These are phyloP conservation scores for Nigrospora sphaerica DNA, from an alignment of 2,329 filamentous ascomycete genomes.

Conservation along the genomic window DNA sequence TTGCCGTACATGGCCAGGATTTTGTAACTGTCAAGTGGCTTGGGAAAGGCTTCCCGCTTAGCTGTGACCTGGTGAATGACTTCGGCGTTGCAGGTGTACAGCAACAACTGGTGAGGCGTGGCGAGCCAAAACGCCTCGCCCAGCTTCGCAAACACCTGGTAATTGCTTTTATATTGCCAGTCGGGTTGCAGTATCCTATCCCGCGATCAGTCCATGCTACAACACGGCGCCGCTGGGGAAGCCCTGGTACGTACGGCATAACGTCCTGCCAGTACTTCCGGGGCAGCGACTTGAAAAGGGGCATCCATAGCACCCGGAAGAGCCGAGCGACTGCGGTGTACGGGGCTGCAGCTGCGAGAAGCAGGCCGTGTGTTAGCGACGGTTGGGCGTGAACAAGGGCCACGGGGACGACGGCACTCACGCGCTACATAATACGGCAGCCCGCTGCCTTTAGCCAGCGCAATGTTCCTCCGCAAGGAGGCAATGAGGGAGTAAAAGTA, in stretches of 20 bases:
- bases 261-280: constrained; percentile 47
- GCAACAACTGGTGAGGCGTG: constrained; percentile 42
- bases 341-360: constrained; percentile 34
- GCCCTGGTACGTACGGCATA: constrained; percentile 43
- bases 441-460: constrained; percentile 40
- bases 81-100: constrained; percentile 57
- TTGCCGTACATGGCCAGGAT: constrained; percentile 60
- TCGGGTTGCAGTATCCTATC: constrained; percentile 42
- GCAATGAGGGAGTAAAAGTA: constrained; percentile 20
- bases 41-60: constrained; percentile 64
- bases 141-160: constrained; percentile 49
- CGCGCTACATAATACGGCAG: constrained; percentile 46
- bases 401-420: constrained; percentile 25
- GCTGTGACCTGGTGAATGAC: constrained; percentile 58
- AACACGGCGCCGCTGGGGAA: not conserved
- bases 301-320: constrained; percentile 45
- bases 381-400: not conserved
- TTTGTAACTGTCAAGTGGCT: constrained; percentile 53
- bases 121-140: constrained; percentile 62
- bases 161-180: constrained; percentile 49
- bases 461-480: constrained; percentile 37
- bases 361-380: constrained; percentile 5
- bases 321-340: constrained; percentile 50
- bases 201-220: constrained; percentile 27
- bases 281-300: constrained; percentile 49